phyloP scores from a whole-genome alignment of 768 basidiomycete species.

The Mycena sanguinolenta region DNA sequence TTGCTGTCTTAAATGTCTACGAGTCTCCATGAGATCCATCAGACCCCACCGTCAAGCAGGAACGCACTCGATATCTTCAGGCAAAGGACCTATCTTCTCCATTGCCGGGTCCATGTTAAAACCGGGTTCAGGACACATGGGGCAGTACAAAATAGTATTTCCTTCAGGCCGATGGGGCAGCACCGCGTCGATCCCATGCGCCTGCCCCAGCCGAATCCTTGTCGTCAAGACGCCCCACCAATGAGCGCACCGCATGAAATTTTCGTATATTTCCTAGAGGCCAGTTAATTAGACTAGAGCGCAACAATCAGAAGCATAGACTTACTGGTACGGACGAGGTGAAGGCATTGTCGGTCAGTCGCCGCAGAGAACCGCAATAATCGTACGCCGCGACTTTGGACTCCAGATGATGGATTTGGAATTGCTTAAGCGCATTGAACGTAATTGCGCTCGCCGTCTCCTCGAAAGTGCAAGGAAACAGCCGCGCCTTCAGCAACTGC shows the following conservation, averaged over 20 bases:
- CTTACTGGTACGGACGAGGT: conserved; percentile 34
- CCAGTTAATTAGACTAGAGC: neutral
- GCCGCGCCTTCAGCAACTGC: conserved; percentile 6
- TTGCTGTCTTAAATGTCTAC: neutral
- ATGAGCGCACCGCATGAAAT: conserved; percentile 7
- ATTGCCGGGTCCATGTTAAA: neutral
- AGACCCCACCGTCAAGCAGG: neutral
- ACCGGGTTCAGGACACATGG: neutral
- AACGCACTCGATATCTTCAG: neutral
- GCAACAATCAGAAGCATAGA: neutral
- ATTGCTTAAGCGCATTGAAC: conserved; percentile 9
- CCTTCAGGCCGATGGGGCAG: neutral
- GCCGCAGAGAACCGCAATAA: conserved; percentile 39
- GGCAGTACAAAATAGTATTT: neutral
- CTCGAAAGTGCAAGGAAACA: conserved; percentile 16
- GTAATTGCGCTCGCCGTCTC: conserved; percentile 8
- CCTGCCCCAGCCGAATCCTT: neutral
- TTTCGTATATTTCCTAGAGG: conserved; percentile 12
- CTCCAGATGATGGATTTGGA: conserved; percentile 18
- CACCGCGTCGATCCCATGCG: neutral
- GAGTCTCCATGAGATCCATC: neutral
- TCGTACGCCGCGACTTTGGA: conserved; percentile 35
- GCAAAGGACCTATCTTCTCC: neutral
- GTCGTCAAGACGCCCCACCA: conserved; percentile 7
- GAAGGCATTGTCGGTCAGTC: conserved; percentile 41